phyloP scores from a whole-genome alignment of 345 rosid species.

The Citrus glauca region DNA sequence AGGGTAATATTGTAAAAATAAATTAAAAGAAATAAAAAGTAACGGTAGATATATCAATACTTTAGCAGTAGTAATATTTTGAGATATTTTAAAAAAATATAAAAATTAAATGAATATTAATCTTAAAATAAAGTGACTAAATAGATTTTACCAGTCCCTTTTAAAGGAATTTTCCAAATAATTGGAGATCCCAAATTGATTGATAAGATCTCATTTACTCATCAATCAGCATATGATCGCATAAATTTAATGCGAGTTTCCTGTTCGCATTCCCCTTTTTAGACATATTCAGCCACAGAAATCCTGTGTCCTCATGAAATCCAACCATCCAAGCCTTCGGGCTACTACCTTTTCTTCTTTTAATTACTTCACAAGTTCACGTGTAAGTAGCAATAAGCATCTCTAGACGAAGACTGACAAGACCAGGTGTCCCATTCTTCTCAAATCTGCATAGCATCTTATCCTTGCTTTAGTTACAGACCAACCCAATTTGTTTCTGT shows the following conservation, averaged over 20 bases:
- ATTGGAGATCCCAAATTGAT: neutral
- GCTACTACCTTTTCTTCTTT: neutral
- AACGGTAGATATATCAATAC: too few relatives aligned
- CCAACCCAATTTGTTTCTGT: neutral
- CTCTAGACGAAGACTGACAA: constrained; percentile 3
- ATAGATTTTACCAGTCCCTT: neutral
- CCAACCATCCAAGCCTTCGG: neutral
- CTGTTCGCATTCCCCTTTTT: neutral
- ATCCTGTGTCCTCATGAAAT: neutral
- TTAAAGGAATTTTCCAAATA: neutral
- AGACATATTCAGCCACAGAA: neutral
- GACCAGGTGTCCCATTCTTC: neutral
- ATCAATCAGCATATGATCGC: neutral
- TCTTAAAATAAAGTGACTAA: too few relatives aligned
- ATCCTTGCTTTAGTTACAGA: neutral
- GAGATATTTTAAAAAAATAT: too few relatives aligned
- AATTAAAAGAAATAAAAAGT: too few relatives aligned
- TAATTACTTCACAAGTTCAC: neutral
- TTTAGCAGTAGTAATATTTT: too few relatives aligned
- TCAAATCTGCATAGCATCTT: constrained; percentile 16
- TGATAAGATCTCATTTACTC: neutral
- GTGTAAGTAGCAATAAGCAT: constrained; percentile 5
- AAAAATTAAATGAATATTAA: too few relatives aligned
- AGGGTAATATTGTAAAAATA: too few relatives aligned
- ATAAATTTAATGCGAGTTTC: neutral